Evolutionary conservation across 306 rosid genomes (phyloP), one percentile per base, ranked within the genome.

Genomic region (Lithocarpus polystachyus): DNA sequence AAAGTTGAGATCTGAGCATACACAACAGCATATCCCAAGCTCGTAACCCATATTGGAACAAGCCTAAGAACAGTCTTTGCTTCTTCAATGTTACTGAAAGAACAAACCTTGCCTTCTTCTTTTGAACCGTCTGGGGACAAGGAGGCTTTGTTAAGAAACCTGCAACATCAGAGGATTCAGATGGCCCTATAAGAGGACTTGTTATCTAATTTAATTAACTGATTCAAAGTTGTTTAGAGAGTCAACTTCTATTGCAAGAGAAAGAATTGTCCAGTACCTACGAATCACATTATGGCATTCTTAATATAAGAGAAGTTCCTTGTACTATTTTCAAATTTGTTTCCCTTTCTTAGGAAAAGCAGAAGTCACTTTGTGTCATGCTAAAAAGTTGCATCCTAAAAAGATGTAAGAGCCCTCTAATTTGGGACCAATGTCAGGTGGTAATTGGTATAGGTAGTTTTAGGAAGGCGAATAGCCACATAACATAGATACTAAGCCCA

Each of bases 41-140:
- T 5, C 6, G 37, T 33, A 33, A 33, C 37, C 37, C 37, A 33
- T 33, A 33, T 33, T 33, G 37, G 37, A 33, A 33, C 37, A 29
- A 88, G 56, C 77, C 89, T 77, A 55, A 88, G 82, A 8, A 80
- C 40, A 0, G 85, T 79, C 59, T 84, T 86, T 53, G 89, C 89
- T 80, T 88, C 89, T 78, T 82, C 89, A 53, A 86, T 87, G 53
- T 86, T 85, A 6, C 28, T 14, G 0, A 20, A 12, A 10, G 68
- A 72, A 68, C 92, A 88, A 7, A 61, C 77, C 4, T 54, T 37
- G 4, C 55, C 75, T 17, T 71, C 77, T 55, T 76, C 78, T 35
- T 71, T 71, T 1, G 84, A 77, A 71, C 67, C 80, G 28, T 74
- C 64, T 31, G 82, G 75, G 68, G 80, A 0, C 71, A 86, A 33